Percentiles rank a stretch among this genome's conserved stretches.
These are phyloP conservation scores for Silene latifolia DNA, from an alignment of 148 eudicot species.

Conservation along the genomic window DNA sequence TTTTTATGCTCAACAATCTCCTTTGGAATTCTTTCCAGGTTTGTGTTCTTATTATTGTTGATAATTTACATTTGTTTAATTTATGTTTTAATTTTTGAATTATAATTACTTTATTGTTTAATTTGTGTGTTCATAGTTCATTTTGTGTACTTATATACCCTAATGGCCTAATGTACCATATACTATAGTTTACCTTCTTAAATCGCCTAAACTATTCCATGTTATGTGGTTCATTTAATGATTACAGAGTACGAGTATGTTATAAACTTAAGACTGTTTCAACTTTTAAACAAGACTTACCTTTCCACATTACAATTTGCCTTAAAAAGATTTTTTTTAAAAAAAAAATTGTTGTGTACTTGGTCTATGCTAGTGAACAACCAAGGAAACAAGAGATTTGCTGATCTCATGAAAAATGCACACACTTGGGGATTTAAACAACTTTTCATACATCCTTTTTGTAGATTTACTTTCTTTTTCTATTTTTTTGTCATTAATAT, in stretches of 20 bases:
- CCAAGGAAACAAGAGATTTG: slow-evolving; percentile 18
- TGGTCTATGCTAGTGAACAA: slow-evolving; percentile 17
- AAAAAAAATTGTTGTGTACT: no score
- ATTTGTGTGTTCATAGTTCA: no score
- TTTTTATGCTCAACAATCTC: slow-evolving; percentile 21
- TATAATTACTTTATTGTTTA: no score
- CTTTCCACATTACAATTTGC: no score
- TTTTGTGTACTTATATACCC: not conserved
- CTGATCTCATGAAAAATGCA: slow-evolving; percentile 25
- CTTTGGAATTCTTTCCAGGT: slow-evolving; percentile 38
- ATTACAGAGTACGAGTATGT: no score
- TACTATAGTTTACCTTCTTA: no score
- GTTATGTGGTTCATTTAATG: no score
- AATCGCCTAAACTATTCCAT: no score
- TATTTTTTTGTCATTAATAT: not conserved
- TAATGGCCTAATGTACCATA: no score
- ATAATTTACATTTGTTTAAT: not conserved
- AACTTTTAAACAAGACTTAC: no score
- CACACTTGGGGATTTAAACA: slow-evolving; percentile 3
- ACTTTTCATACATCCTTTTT: not conserved
- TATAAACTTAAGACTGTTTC: no score
- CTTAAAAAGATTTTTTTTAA: no score
- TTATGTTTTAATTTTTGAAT: not conserved
- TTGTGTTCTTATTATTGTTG: not conserved
- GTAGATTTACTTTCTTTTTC: slow-evolving; percentile 3